Conservation (phyloP, 2,329 filamentous ascomycete genomes). For the Talaromyces sp. region DNA sequence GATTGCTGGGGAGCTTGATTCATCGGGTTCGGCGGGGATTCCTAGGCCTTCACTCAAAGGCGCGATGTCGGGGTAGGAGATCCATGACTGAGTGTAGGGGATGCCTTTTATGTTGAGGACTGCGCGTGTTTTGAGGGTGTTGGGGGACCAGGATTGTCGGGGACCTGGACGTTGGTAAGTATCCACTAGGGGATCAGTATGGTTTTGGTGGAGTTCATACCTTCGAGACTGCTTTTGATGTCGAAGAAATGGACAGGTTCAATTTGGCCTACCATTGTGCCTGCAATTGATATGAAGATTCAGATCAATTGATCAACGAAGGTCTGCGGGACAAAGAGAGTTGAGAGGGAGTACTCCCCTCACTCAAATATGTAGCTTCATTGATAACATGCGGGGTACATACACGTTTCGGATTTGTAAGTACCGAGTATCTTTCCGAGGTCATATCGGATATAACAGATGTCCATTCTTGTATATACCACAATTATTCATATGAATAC, state of each 20-base stretch:
- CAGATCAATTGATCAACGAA: neutral
- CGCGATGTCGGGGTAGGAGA: constrained; percentile 30
- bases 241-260: constrained; percentile 37
- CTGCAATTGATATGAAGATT: neutral
- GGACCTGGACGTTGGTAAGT: constrained; percentile 22
- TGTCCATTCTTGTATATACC: neutral
- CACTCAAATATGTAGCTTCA: neutral
- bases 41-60: constrained; percentile 27
- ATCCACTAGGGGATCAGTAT: neutral
- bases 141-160: constrained; percentile 30
- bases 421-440: neutral
- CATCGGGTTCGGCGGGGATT: constrained; percentile 21
- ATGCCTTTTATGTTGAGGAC: constrained; percentile 29
- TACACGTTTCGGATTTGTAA: neutral
- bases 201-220: neutral
- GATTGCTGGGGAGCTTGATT: constrained; percentile 1
- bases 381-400: neutral
- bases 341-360: neutral
- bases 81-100: constrained; percentile 27
- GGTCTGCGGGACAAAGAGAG: neutral
- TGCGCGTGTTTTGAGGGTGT: constrained; percentile 27
- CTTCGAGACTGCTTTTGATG: constrained; percentile 22
- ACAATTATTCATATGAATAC: neutral
- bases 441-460: neutral
- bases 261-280: constrained; percentile 23